Percentiles rank a stretch among this genome's conserved stretches.
These are phyloP conservation scores for Pedinophyceae sp. DNA, from an alignment of 139 green algal species.

Conservation along the genomic window DNA sequence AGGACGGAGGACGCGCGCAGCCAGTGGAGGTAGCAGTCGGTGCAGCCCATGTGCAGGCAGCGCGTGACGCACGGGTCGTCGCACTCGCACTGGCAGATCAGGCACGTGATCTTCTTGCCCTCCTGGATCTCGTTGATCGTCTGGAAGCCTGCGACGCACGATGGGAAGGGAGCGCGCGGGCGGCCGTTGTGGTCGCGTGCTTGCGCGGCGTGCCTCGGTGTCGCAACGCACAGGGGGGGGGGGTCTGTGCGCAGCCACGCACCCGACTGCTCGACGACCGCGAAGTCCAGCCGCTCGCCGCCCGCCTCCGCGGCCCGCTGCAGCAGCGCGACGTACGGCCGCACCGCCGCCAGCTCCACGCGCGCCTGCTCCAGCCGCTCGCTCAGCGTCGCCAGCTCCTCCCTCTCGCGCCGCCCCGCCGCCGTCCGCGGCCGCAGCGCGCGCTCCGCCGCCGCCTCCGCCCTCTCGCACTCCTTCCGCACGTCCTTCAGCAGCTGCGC, in stretches of 20 bases:
- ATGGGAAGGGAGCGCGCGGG: too few relatives aligned
- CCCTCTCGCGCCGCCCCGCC: too few relatives aligned
- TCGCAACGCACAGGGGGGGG: too few relatives aligned
- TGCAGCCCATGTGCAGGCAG: slow-evolving; percentile 2
- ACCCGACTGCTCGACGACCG: background rate
- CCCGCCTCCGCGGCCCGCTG: background rate
- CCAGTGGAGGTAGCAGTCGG: background rate
- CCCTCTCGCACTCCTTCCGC: too few relatives aligned
- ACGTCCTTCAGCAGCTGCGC: too few relatives aligned
- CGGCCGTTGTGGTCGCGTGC: too few relatives aligned
- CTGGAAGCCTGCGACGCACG: slow-evolving; percentile 1
- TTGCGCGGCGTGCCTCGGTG: too few relatives aligned
- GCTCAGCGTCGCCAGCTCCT: too few relatives aligned
- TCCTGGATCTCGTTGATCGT: background rate
- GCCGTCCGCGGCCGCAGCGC: too few relatives aligned
- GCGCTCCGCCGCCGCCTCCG: too few relatives aligned
- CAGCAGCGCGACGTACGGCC: background rate
- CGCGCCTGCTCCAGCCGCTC: background rate
- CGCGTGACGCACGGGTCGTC: background rate
- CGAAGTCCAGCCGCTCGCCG: background rate
- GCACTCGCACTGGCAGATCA: background rate
- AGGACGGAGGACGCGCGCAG: background rate
- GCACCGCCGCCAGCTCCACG: background rate
- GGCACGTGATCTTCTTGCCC: background rate
- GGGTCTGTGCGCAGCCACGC: background rate